These are phyloP conservation scores for Auxenochlorella protothecoides DNA, from an alignment of 139 green algal genomes.

Conservation along the genomic window DNA sequence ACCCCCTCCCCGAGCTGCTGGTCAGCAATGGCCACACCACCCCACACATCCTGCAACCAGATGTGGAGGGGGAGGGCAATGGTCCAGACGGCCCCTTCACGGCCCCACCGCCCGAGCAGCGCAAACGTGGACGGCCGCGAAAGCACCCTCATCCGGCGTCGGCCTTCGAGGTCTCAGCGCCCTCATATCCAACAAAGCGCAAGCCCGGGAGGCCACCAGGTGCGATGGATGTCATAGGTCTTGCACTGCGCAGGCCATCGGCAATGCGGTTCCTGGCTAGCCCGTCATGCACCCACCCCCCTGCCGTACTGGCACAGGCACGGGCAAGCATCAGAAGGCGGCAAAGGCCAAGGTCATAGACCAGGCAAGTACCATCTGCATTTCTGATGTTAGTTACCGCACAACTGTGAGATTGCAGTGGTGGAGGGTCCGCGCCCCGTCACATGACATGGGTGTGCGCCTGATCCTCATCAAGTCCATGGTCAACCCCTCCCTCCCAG, in stretches of 20 bases:
- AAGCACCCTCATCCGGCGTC: constrained; percentile 3
- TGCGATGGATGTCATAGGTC: not conserved
- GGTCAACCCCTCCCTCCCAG: too few relatives aligned
- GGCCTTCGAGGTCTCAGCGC: not conserved
- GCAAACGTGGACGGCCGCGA: constrained; percentile 4
- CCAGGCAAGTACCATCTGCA: not conserved
- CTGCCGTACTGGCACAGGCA: constrained; percentile 6
- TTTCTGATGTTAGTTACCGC: not conserved
- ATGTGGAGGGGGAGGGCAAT: not conserved
- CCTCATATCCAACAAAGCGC: not conserved
- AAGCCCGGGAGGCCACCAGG: constrained; percentile 13
- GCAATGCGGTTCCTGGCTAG: too few relatives aligned
- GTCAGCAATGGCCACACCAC: too few relatives aligned
- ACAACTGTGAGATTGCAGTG: not conserved
- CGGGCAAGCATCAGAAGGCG: constrained; percentile 21
- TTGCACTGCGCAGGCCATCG: too few relatives aligned
- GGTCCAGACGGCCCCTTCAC: not conserved
- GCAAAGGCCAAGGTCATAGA: not conserved
- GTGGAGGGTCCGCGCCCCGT: not conserved
- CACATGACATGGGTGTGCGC: not conserved
- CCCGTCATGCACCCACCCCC: too few relatives aligned
- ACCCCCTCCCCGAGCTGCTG: not conserved
- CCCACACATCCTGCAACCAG: not conserved
- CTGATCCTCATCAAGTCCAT: too few relatives aligned
- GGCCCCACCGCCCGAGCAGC: not conserved